Evolutionary conservation across 192 early-diverging fungal genomes (phyloP).

Genomic region (Rhizophagus sp.): DNA sequence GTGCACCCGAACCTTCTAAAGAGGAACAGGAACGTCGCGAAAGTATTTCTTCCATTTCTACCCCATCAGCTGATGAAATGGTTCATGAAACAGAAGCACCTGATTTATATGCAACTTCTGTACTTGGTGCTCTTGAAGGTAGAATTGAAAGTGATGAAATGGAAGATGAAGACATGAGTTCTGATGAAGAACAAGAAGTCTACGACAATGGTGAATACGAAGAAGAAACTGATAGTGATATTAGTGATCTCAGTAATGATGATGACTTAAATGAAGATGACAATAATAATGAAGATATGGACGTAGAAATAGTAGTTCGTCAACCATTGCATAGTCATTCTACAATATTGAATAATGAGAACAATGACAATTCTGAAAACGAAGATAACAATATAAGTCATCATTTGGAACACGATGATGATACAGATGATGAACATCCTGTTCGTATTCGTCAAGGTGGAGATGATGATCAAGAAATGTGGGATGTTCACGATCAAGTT

Average conservation of each 20-base stretch:
- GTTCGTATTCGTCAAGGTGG: conserved; percentile 58
- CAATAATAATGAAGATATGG: conserved; percentile 62
- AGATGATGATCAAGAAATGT: conserved; percentile 60
- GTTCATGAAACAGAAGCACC: conserved; percentile 61
- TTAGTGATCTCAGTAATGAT: conserved; percentile 58
- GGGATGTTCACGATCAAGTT: conserved; percentile 51
- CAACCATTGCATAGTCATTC: conserved; percentile 46
- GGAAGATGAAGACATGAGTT: conserved; percentile 51
- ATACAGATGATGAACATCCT: conserved; percentile 46
- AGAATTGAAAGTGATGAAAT: conserved; percentile 73
- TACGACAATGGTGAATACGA: conserved; percentile 71
- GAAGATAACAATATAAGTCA: conserved; percentile 59
- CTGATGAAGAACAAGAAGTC: conserved; percentile 65
- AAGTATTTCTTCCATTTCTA: conserved; percentile 51
- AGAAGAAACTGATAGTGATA: conserved; percentile 66
- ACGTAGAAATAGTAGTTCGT: conserved; percentile 50
- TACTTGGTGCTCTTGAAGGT: conserved; percentile 78
- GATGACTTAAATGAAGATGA: conserved; percentile 40
- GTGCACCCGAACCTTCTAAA: conserved; percentile 58
- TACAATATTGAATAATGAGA: conserved; percentile 54
- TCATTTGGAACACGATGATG: conserved; percentile 47
- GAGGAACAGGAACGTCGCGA: conserved; percentile 40
- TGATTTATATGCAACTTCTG: conserved; percentile 80
- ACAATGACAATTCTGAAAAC: conserved; percentile 44
- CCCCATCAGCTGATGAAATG: conserved; percentile 37